Base-by-base conservation (phyloP, 169 alveolate species). In the Eimeria necatrix region DNA sequence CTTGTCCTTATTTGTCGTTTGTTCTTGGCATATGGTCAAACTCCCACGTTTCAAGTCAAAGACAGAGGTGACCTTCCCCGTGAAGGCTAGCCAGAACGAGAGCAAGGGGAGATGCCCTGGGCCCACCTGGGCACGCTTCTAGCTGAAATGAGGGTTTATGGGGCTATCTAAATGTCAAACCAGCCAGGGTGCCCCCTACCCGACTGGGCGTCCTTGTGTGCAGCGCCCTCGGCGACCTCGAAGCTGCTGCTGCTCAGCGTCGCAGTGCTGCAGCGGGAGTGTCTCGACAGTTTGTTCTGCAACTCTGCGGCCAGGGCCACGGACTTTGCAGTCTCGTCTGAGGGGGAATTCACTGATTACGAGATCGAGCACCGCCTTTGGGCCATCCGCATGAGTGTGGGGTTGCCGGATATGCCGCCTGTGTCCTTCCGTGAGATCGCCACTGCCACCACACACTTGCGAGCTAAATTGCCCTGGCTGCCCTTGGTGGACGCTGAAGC, bases 381-480 rank as follows among this genome's bases (percentile, higher is more conserved):
- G 71, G 88, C 88, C 24, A 52, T 78, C 9, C 88, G 88, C 68
- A 49, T 78, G 88, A 78, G 88, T 78, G 88, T 78, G 52, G 88
- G 88, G 41, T 46, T 78, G 24, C 88, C 68, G 4, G 88, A 78
- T 51, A 22, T 78, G 4, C 71, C 88, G 6, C 5, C 88, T 48
- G 88, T 48, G 49, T 51, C 88, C 88, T 52, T 78, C 20, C 4
- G 49, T 7, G 70, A 78, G 4, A 9, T 51, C 6, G n/a, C 20
- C 12, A n/a, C 51, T 24, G 88, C 49, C 71, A 48, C 88, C 68
- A 49, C 71, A 3, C 68, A 70, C 8, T 16, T 78, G 1, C 41
- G 24, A 48, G 88, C 41, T 7, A 2, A 0, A 9, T 41, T 78
- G 24, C 88, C 88, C 68, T n/a, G 51, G 4, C n/a, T n/a, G 6